Conservation (phyloP, 2,329 filamentous ascomycete genomes). For the Fulvia fulva region DNA sequence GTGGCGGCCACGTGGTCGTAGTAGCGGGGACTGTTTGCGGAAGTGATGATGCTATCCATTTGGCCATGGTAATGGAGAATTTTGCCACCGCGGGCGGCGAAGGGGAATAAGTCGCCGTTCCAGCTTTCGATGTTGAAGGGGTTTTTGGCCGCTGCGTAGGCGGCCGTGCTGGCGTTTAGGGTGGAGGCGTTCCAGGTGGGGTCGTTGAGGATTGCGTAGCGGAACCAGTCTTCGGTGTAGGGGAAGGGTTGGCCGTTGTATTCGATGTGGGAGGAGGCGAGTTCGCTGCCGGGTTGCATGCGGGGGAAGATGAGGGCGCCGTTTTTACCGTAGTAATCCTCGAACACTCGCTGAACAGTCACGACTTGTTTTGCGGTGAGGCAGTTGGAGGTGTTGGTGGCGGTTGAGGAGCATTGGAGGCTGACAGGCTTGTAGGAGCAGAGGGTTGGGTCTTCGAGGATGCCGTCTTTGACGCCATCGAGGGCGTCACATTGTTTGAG, state of each 20-base stretch:
- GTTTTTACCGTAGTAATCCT: conserved; percentile 38
- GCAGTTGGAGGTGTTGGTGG: conserved; percentile 37
- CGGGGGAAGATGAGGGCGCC: conserved; percentile 47
- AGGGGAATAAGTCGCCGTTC: conserved; percentile 40
- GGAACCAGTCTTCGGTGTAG: conserved; percentile 47
- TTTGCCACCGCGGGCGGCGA: conserved; percentile 42
- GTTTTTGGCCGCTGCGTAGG: conserved; percentile 32
- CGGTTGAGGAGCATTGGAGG: conserved; percentile 35
- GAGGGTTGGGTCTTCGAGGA: conserved; percentile 42
- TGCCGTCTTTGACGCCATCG: conserved; percentile 45
- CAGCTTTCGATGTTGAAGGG: conserved; percentile 39
- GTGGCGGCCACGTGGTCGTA: conserved; percentile 42
- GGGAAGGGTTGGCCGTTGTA: conserved; percentile 36
- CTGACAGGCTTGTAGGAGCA: conserved; percentile 38
- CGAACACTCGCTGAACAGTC: conserved; percentile 40
- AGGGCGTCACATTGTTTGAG: conserved; percentile 47
- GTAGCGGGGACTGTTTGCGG: conserved; percentile 43
- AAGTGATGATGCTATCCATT: conserved; percentile 39
- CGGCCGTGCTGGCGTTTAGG: conserved; percentile 36
- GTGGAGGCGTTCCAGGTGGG: conserved; percentile 39
- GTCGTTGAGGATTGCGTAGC: conserved; percentile 47
- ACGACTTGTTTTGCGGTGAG: conserved; percentile 41
- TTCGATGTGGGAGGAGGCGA: conserved; percentile 31
- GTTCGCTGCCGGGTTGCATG: conserved; percentile 48
- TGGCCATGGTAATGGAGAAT: conserved; percentile 44